A percentile compares a stretch with the other conserved stretches of the same genome.
These are phyloP conservation scores for Saururus chinensis DNA, from an alignment of 164 flowering plant genomes.

Conservation along the genomic window DNA sequence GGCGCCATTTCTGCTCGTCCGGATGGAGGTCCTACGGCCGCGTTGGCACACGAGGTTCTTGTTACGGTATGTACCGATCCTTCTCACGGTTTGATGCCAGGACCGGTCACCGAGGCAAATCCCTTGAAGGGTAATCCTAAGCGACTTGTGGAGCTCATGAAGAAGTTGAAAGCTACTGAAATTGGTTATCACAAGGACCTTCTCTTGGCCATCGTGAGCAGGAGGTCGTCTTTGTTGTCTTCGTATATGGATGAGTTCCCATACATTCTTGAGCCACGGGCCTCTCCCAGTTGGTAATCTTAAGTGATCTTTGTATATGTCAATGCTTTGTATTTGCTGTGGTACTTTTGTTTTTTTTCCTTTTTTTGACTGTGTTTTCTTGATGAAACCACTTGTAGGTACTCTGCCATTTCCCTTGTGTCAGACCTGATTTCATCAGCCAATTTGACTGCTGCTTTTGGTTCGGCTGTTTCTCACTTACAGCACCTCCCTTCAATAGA, in stretches of 20 bases:
- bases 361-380: conserved; percentile 2
- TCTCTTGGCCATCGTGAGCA: conserved; percentile 62
- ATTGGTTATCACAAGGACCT: conserved; percentile 50
- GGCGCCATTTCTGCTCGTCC: conserved; percentile 47
- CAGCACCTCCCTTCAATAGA: conserved; percentile 27
- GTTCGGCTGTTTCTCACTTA: conserved; percentile 19
- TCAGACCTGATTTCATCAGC: conserved; percentile 62
- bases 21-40: conserved; percentile 33
- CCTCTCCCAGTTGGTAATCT: conserved; percentile 63
- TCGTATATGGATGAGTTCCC: conserved; percentile 82
- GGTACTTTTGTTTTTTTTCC: neutral
- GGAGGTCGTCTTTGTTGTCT: conserved; percentile 57
- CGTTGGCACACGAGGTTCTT: conserved; percentile 52
- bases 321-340: neutral
- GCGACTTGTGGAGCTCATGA: conserved; percentile 72
- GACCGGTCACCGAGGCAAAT: conserved; percentile 18
- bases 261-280: conserved; percentile 64
- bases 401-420: conserved; percentile 57
- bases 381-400: conserved; percentile 56
- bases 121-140: conserved; percentile 64
- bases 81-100: conserved; percentile 84
- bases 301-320: too few species aligned
- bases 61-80: conserved; percentile 81
- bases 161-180: conserved; percentile 75
- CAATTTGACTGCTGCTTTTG: conserved; percentile 23